Conservation (phyloP, 1,284 basidiomycete species). For the Trichosporon faecale region DNA sequence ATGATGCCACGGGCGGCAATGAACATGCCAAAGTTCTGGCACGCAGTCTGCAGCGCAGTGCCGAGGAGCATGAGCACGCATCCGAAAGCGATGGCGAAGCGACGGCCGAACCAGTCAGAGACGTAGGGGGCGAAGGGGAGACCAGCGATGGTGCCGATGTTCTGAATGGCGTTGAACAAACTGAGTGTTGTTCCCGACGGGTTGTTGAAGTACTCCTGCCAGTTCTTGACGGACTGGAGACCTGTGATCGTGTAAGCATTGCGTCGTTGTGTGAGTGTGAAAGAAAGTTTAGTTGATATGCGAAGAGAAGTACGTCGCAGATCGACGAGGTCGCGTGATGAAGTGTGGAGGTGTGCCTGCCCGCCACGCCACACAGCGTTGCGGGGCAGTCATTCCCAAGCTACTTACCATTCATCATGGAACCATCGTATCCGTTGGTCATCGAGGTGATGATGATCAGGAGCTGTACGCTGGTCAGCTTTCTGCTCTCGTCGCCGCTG, state of each 20-base stretch:
- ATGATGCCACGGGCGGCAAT: slow-evolving; percentile 58
- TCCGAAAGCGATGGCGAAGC: slow-evolving; percentile 41
- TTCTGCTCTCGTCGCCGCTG: background rate
- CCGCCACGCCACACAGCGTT: background rate
- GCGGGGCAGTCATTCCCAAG: background rate
- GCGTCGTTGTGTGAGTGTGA: background rate
- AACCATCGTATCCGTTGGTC: slow-evolving; percentile 32
- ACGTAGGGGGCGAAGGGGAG: slow-evolving; percentile 37
- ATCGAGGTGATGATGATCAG: slow-evolving; percentile 36
- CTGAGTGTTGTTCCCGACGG: slow-evolving; percentile 18
- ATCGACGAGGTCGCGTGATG: background rate
- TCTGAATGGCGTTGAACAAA: slow-evolving; percentile 36
- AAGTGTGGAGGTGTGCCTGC: background rate
- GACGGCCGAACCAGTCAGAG: slow-evolving; percentile 34
- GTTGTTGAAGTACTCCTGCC: slow-evolving; percentile 16
- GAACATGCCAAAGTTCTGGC: slow-evolving; percentile 67
- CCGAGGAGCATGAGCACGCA: slow-evolving; percentile 35
- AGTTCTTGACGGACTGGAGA: slow-evolving; percentile 17
- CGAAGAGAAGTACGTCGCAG: background rate
- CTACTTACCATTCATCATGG: slow-evolving; percentile 31
- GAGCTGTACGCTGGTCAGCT: slow-evolving; percentile 16
- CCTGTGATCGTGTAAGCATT: slow-evolving; percentile 33
- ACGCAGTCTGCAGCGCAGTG: slow-evolving; percentile 34
- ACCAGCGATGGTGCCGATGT: slow-evolving; percentile 29
- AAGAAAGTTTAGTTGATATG: background rate